Base-by-base conservation (phyloP, 2,329 filamentous ascomycete species). In the Lasiodiplodia theobromae region DNA sequence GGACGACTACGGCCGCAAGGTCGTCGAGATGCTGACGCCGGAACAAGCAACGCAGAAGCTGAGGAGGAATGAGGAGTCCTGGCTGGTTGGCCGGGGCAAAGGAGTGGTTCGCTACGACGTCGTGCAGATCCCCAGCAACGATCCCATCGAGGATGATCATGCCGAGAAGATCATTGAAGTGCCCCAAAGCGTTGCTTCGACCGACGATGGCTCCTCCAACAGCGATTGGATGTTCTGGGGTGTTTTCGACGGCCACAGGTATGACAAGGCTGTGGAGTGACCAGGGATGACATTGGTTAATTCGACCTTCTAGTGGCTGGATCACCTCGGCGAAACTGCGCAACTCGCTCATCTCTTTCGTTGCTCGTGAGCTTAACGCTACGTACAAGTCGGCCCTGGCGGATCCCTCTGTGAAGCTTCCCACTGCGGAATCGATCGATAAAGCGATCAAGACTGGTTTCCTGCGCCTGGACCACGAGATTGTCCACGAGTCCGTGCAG, bases 171-270 rank as follows among this genome's bases (percentile, higher is more conserved):
- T 98, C 75, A 93, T 99, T 57, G 93, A 98, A 80, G 89, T 97
- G 10, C 91, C 93, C 4, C 86, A 86, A 66, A 85, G 83, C 62
- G 83, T 87, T 49, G 84, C 86, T 31, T 84, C 85, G 18, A 83
- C 84, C 8, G 83, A 86, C 74, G 81, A 86, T 77, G 81, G 86
- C 47, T 85, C 86, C 18, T 72, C 85, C 21, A 89, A 85, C 69
- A 92, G 88, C 70, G 96, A 99, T 80, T 99, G 96, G 96, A 98
- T 98, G 94, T 99, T 99, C 80, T 99, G 96, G 96, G 96, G 94
- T 69, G 94, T 99, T 21, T 99, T 98, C 80, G 96, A 99, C 77
- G 96, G 96, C 0, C 96, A 99, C 81, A 93, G 92, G 93, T 95
- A 83, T 64, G 60, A 11, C 47, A 52, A 64, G 44, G 44, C 11